Evolutionary conservation across 148 eudicot genomes (phyloP), one percentile per base, ranked within the genome.

Genomic region (Camellia lanceoleosa): DNA sequence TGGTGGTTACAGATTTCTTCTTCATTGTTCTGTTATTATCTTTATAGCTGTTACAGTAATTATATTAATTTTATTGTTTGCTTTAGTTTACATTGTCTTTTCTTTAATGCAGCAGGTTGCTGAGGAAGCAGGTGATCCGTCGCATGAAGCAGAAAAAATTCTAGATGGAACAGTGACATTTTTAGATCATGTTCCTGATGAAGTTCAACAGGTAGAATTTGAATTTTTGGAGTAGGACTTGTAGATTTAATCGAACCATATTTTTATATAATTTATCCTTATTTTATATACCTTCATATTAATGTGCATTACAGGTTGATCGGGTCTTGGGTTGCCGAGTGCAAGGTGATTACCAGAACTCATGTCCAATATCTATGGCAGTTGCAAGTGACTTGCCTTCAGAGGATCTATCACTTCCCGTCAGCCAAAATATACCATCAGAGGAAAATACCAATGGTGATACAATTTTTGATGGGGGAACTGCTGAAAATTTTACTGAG

Each of bases 271-370:
- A 14, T 19, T 16, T 46, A 77, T 55, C 20, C 47, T 19, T 77
- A 14, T 47, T 7, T 56, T 60, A 44, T 69, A 1, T 78, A 20
- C 55, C 41, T 60, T 80, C 68, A 60, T 52, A 0, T 77, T 66
- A 49, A 71, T 85, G 19, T 71, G 71, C 71, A 56, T 80, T 79
- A 63, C 85, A 92, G 99, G 99, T 96, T 81, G 99, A 93, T 87
- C 88, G 97, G 81, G 90, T 96, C 80, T 79, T 96, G 82, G 99
- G 97, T 38, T 90, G 99, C 87, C 92, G 99, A 73, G 79, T 92
- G 75, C 90, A 80, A 86, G 86, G 84, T 60, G 84, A 77, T 72
- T 80, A 84, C 20, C 46, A 60, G 42, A 84, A 74, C 68, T 75
- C 83, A 49, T 67, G 76, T 79, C 79, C 82, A 78, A 70, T 66